Base-by-base conservation (phyloP, 306 rosid species). In the Prosopis cineraria region DNA sequence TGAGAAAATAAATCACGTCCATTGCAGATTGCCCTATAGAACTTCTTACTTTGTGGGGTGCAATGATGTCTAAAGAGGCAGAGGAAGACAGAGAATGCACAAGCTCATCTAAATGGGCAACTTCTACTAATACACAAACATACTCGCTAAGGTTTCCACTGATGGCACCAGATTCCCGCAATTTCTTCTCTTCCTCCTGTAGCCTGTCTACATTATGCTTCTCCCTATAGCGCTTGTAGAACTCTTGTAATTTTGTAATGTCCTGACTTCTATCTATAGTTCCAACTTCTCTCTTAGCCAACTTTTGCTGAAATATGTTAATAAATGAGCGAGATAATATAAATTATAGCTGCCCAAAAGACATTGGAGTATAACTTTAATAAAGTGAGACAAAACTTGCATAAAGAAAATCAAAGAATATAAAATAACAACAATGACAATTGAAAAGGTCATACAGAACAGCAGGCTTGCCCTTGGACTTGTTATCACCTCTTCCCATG, bases 71-170 rank as follows among this genome's bases (percentile, higher is more conserved):
- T 13, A 13, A 29, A 47, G 11, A 9, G 19, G 40, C 19, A 5
- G 2, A 6, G 3, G 60, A 34, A 59, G n/a, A 36, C 78, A 47
- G 20, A 44, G 72, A 56, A 56, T 81, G 66, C 74, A 72, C 2
- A 68, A 44, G 52, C 70, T 77, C 24, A 50, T 73, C 50, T 25
- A 77, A 75, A 76, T 33, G 22, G n/a, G 43, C 7, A 33, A 60
- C 39, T 75, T 78, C 34, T 53, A 22, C 74, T 72, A 27, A 79
- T 40, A 70, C 43, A 80, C 72, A 76, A 77, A 89, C 97, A 60
- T 92, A 94, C 98, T 95, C 98, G 79, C 96, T 88, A 78, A 95
- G 90, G 84, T 90, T 86, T 79, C 91, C 93, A 70, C 97, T 95
- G 84, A 91, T 87, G 74, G 85, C 90, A 73, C 89, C 90, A 80